Evolutionary conservation across 208 protist species (phyloP).

Genomic region (Jaenimonas drosophilae): DNA sequence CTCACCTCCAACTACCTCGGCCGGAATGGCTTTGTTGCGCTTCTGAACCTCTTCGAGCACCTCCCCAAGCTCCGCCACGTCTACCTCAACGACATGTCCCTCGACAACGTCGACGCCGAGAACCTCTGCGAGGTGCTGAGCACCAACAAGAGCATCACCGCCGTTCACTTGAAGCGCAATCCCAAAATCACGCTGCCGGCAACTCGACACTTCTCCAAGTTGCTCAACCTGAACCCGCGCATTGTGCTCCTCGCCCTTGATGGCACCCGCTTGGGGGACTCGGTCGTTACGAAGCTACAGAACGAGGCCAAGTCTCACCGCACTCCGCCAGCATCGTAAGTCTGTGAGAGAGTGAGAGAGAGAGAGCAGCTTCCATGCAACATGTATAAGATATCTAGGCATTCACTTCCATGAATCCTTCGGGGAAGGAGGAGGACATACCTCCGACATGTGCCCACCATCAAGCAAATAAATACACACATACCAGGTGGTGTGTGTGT

Average conservation of each 20-base stretch:
- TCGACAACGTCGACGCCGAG: constrained; percentile 76
- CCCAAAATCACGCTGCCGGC: constrained; percentile 66
- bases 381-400: too few species aligned
- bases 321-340: too few species aligned
- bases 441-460: too few species aligned
- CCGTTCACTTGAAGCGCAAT: constrained; percentile 73
- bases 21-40: constrained; percentile 71
- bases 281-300: constrained; percentile 41
- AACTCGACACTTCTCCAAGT: constrained; percentile 54
- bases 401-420: too few species aligned
- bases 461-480: too few species aligned
- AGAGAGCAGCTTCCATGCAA: too few species aligned
- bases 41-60: constrained; percentile 69
- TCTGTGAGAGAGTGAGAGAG: too few species aligned
- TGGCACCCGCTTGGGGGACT: constrained; percentile 54
- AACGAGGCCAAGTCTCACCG: constrained; percentile 36
- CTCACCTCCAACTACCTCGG: constrained; percentile 86
- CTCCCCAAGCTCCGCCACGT: constrained; percentile 52
- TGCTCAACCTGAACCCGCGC: constrained; percentile 47
- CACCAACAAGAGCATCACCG: constrained; percentile 28
- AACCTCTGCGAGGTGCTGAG: constrained; percentile 55
- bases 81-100: constrained; percentile 81
- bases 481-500: too few species aligned
- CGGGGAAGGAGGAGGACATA: too few species aligned
- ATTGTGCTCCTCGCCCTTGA: constrained; percentile 47